A percentile compares a stretch with the other conserved stretches of the same genome.
These are phyloP conservation scores for Pilatotrama ljubarskyi DNA, from an alignment of 768 basidiomycete genomes.

Conservation along the genomic window DNA sequence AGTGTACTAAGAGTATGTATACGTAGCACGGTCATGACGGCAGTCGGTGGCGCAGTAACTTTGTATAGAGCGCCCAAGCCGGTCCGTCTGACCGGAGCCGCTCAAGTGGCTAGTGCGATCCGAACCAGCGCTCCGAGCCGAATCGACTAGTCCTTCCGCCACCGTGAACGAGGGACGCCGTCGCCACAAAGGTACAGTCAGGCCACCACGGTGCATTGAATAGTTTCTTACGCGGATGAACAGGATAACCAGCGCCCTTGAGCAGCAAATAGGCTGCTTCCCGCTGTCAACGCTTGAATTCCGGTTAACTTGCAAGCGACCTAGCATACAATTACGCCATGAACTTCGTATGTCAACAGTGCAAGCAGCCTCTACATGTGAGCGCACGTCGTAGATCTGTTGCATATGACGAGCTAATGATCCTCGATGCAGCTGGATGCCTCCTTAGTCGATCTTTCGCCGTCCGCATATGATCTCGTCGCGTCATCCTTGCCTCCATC, in stretches of 20 bases:
- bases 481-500: constrained; percentile 62
- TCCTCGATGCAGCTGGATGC: constrained; percentile 64
- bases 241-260: too few relatives aligned
- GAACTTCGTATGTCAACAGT: constrained; percentile 78
- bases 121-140: not conserved
- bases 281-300: too few relatives aligned
- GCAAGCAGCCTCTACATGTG: constrained; percentile 88
- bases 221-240: too few relatives aligned
- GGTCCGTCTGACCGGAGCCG: not conserved
- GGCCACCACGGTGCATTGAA: too few relatives aligned
- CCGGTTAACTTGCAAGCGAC: too few relatives aligned
- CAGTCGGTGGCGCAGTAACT: too few relatives aligned
- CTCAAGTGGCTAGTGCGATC: not conserved
- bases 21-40: too few relatives aligned
- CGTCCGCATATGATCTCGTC: constrained; percentile 86
- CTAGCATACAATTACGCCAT: constrained; percentile 26
- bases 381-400: constrained; percentile 4
- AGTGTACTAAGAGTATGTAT: too few relatives aligned
- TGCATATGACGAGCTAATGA: not conserved
- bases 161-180: too few relatives aligned
- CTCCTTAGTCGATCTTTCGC: constrained; percentile 85
- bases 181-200: too few relatives aligned
- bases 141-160: not conserved
- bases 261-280: too few relatives aligned
- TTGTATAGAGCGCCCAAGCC: not conserved